Evolutionary conservation across 306 rosid species (phyloP), one percentile per base, ranked within the genome.

Genomic region (Bauhinia variegata): DNA sequence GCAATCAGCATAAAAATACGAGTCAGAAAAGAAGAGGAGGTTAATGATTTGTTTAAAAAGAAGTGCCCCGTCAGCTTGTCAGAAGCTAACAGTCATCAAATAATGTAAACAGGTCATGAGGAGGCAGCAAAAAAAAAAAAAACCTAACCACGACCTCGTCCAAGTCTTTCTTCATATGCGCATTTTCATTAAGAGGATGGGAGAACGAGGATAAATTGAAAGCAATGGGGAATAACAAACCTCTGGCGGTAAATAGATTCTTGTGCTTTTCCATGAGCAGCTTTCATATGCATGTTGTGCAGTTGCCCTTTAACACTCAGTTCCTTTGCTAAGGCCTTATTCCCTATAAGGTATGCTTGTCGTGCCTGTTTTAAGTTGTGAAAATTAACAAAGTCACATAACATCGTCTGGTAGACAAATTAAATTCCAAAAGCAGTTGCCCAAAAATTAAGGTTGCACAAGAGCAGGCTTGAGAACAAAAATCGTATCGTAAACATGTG

Each of bases 261-360:
- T 78, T 92, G 96, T 55, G 98, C 96, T 67, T 91, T 89, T 68
- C 87, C 96, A 72, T 92, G 98, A 66, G 98, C 96, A 52, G 87
- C 91, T 80, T 92, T 92, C 98, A 89, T 92, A 56, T 84, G 96
- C 87, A 84, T 78, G 82, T 86, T 92, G 83, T 92, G 91, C 46
- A 92, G 72, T 77, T 92, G 96, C 72, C 96, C 98, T 77, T 92
- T 89, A 15, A 49, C 91, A 55, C 98, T 84, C 72, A 92, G 78
- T 36, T 92, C 98, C 87, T 89, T 92, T 55, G 98, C 98, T 43
- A 89, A 76, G 67, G 98, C 92, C 72, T 92, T 92, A 67, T 92
- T 92, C 43, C 98, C 98, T 30, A 89, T 48, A 37, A 89, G 85
- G 80, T 89, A 92, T 4, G 98, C 98, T 79, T 92, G 98, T 5